A percentile compares a stretch with the other conserved stretches of the same genome.
Evolutionary conservation across 495 filamentous ascomycete species (phyloP).

Genomic region (Gamarada debralockiae): DNA sequence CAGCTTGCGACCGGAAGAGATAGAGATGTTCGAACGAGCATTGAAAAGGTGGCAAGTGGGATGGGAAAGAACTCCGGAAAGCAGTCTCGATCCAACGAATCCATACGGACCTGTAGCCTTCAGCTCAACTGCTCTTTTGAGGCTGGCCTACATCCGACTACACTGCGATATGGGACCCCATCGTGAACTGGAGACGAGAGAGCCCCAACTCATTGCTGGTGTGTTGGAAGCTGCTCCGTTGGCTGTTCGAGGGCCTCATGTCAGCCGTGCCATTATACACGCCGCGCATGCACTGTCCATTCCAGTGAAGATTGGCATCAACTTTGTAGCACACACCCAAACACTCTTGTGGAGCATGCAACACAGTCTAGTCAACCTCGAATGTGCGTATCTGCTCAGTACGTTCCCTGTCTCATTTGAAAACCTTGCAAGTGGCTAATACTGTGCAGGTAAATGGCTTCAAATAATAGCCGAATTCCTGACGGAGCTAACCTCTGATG

Average conservation of each 20-base stretch:
- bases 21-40: constrained; percentile 44
- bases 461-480: too few relatives aligned
- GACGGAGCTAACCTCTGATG: too few relatives aligned
- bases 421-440: too few relatives aligned
- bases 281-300: constrained; percentile 65
- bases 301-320: constrained; percentile 64
- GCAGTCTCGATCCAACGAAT: constrained; percentile 44
- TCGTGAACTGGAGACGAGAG: constrained; percentile 57
- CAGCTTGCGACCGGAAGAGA: constrained; percentile 32
- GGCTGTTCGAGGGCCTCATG: constrained; percentile 51
- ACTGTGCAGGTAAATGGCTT: too few relatives aligned
- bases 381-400: constrained; percentile 64
- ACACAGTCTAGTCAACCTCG: constrained; percentile 63
- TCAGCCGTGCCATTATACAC: constrained; percentile 59
- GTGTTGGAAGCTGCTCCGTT: constrained; percentile 55
- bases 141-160: constrained; percentile 63
- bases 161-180: constrained; percentile 59
- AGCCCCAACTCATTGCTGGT: constrained; percentile 54
- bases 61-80: constrained; percentile 54
- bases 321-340: constrained; percentile 65
- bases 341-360: constrained; percentile 69
- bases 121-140: constrained; percentile 60
- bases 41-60: constrained; percentile 58
- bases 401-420: too few relatives aligned
- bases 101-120: constrained; percentile 59